Conservation (phyloP, 495 filamentous ascomycete species). For the Annulohypoxylon stygium region DNA sequence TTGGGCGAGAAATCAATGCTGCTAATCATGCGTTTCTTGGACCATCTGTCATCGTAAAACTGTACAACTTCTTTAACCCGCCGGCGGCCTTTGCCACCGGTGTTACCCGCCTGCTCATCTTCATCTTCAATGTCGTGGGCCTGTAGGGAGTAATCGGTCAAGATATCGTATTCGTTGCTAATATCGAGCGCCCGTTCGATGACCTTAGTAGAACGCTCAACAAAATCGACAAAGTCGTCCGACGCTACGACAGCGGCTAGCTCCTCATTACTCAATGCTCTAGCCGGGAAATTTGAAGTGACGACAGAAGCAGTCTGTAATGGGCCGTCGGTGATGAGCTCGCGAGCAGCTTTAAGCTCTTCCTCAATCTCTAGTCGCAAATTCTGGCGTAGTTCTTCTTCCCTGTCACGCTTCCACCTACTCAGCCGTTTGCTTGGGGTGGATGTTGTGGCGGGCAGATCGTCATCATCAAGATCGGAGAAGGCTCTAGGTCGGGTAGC, state of each 20-base stretch:
- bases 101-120: constrained; percentile 81
- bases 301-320: constrained; percentile 56
- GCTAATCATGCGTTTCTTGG: constrained; percentile 95
- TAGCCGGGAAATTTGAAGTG: constrained; percentile 77
- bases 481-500: constrained; percentile 55
- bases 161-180: constrained; percentile 85
- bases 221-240: constrained; percentile 93
- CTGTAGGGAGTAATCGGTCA: constrained; percentile 92
- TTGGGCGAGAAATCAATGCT: constrained; percentile 93
- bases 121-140: constrained; percentile 80
- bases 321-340: constrained; percentile 66
- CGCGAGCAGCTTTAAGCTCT: constrained; percentile 79
- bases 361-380: constrained; percentile 92
- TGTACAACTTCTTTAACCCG: constrained; percentile 88
- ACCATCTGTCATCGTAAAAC: constrained; percentile 96
- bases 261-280: constrained; percentile 86
- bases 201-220: constrained; percentile 95
- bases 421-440: constrained; percentile 75
- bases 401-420: constrained; percentile 79
- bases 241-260: constrained; percentile 90
- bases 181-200: constrained; percentile 92
- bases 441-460: constrained; percentile 56
- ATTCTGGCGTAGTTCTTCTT: constrained; percentile 89
- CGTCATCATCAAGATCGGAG: constrained; percentile 70
- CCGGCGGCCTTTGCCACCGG: constrained; percentile 78